Base-by-base conservation (phyloP, 345 rosid species). In the Sisymbrium irio region DNA sequence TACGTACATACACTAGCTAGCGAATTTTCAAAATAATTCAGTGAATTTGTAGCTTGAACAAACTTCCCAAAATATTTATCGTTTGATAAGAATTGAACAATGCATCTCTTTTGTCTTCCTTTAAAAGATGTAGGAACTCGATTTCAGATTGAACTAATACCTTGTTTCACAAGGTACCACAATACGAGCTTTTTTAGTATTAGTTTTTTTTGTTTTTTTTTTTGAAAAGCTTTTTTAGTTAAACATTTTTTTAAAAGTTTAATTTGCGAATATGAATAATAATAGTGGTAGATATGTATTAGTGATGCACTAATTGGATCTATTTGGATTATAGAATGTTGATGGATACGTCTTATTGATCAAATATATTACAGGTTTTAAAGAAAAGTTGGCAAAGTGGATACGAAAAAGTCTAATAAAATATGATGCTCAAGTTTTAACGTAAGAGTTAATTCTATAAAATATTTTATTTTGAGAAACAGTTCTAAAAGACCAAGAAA, bases 281-380 rank as follows among this genome's bases (percentile, higher is more conserved):
- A 39, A 5, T 50, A 50, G 4, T 57, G 77, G 66, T 65, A 71
- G 72, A 17, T 65, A 27, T 65, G 35, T 57, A 74, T 46, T 46
- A 57, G 41, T 46, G 72, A 65, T 66, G 45, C 72, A 74, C 61
- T 57, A 57, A n/a, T 28, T 37, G 15, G 57, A 44, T 42, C 65
- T 22, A 13, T 51, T 10, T 62, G 56, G 56, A 40, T 22, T 45
- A 44, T 27, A 17, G 3, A 15, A 39, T 51, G 69, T 72, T 46
- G 72, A 57, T 65, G 12, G 59, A 46, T 58, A 30, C 55, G 19
- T 19, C 51, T 47, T 30, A 18, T 17, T 58, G 27, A 58, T 20
- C 54, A 65, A 49, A 57, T 74, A 35, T 17, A 30, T 32, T 44
- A 37, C 15, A 62, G 20, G 54, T 7, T 65, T 50, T 22, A 20